Percentiles rank a stretch among this genome's conserved stretches.
Conservation (phyloP, 164 flowering plant species). For the Magnolia officinalis region DNA sequence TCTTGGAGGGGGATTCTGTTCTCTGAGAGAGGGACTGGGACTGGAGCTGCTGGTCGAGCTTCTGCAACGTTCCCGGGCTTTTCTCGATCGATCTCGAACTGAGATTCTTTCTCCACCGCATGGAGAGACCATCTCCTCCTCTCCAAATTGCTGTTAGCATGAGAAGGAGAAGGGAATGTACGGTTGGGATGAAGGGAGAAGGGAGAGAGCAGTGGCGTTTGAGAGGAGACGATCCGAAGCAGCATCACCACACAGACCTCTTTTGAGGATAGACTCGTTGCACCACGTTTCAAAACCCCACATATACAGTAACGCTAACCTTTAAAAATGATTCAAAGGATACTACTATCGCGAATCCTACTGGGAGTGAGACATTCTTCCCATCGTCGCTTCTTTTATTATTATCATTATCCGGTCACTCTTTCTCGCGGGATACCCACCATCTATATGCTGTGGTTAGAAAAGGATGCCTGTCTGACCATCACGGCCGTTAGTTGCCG, state of each 20-base stretch:
- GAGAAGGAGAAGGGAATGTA: background rate
- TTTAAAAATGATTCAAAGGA: too few relatives aligned
- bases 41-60: slow-evolving; percentile 64
- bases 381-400: too few relatives aligned
- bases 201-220: background rate
- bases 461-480: too few relatives aligned
- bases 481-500: too few relatives aligned
- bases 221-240: slow-evolving; percentile 5
- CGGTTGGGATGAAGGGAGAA: background rate
- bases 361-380: too few relatives aligned
- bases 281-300: too few relatives aligned
- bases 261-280: background rate
- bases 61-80: slow-evolving; percentile 58
- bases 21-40: slow-evolving; percentile 34
- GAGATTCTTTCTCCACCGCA: slow-evolving; percentile 49
- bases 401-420: too few relatives aligned
- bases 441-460: too few relatives aligned
- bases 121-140: background rate
- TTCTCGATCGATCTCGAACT: slow-evolving; percentile 59
- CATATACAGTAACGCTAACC: too few relatives aligned
- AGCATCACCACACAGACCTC: slow-evolving; percentile 4
- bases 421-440: too few relatives aligned
- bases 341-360: too few relatives aligned
- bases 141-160: background rate
- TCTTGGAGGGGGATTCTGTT: too few relatives aligned